phyloP scores from a whole-genome alignment of 345 rosid species.

The Pistacia vera region DNA sequence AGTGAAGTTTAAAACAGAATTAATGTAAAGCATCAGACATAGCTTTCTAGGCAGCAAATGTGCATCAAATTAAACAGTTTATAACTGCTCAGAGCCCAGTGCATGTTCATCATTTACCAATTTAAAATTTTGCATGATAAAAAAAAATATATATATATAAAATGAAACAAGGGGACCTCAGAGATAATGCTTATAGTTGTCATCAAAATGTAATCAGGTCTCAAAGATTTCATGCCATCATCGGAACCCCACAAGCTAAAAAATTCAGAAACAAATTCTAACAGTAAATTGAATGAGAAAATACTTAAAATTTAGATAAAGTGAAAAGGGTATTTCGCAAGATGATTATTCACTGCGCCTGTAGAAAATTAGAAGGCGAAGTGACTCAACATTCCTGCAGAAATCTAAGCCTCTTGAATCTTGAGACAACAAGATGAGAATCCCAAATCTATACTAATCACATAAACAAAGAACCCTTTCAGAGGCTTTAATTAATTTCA shows the following conservation, averaged over 20 bases:
- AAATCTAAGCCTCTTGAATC: constrained; percentile 36
- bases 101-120: constrained; percentile 53
- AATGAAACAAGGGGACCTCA: constrained; percentile 35
- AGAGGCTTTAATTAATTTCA: constrained; percentile 26
- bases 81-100: constrained; percentile 62
- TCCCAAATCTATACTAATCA: constrained; percentile 15
- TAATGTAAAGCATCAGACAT: constrained; percentile 29
- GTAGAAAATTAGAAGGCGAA: constrained; percentile 27
- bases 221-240: constrained; percentile 64
- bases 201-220: constrained; percentile 57
- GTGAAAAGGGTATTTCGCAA: constrained; percentile 29
- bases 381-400: constrained; percentile 59
- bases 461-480: constrained; percentile 17
- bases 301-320: neutral
- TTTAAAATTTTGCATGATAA: neutral
- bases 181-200: constrained; percentile 39
- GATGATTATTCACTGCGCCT: constrained; percentile 46
- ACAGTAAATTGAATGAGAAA: no score
- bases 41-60: constrained; percentile 64
- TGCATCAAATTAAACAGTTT: constrained; percentile 40
- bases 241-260: constrained; percentile 29
- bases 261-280: neutral
- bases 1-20: no score
- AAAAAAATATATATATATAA: neutral
- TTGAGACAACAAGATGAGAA: neutral